Base-by-base conservation (phyloP, 805 yeast species). In the Lipomyces anomalus region DNA sequence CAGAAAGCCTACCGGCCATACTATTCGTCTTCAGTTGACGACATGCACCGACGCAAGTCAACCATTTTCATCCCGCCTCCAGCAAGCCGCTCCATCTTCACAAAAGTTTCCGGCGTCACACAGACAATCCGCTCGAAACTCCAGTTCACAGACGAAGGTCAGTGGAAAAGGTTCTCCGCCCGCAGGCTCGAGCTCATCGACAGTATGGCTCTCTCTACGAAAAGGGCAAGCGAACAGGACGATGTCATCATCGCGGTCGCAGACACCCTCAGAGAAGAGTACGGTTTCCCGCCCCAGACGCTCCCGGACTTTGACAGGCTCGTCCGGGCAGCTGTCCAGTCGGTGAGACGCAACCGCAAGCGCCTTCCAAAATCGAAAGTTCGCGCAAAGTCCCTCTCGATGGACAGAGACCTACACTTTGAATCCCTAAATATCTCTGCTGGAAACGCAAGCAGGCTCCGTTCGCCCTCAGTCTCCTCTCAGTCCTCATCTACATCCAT, bases 221-320 rank as follows among this genome's bases (percentile, higher is more conserved):
- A 78, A 53, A 89, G 88, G 68, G 97, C 97, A 6, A 78, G 87
- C 46, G 97, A 92, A 61, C 98, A 90, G 63, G 97, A 90, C 55
- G 78, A 75, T 23, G 82, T 82, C 55, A 88, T 92, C 38, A 71
- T 73, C 40, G 74, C 76, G 41, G 92, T 94, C 30, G 95, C 97
- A 0, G 75, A 76, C 40, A 73, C 82, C 2, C 68, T 90, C 38
- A 70, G 95, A 57, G 69, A 72, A 1, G 98, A 92, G 66, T 92
- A 86, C 58, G 77, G 79, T 4, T 89, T 80, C 61, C 75, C 82
- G 1, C 66, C 65, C 1, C 73, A 72, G 4, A 72, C 78, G 11
- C 66, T 79, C 22, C 64, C 70, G 1, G 97, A 92, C 54, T 90
- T 90, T 61, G 95, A 88, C 63, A 84, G 82, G 62, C 71, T 90